phyloP scores from a whole-genome alignment of 2,329 filamentous ascomycete genomes.

The Ophiosphaerella narmari region DNA sequence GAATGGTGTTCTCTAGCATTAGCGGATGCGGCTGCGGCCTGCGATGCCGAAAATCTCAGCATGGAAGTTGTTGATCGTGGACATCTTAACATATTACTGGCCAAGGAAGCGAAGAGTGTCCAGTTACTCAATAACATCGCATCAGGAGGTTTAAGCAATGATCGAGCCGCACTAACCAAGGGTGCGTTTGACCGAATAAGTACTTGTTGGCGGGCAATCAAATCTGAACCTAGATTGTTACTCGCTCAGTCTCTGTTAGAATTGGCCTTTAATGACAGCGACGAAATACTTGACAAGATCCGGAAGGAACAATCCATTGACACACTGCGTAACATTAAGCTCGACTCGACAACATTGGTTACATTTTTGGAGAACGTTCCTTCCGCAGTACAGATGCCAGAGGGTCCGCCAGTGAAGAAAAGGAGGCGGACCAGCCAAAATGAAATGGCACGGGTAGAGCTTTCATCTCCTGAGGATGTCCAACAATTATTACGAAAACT shows the following conservation, averaged over 20 bases:
- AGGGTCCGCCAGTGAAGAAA: slow-evolving; percentile 75
- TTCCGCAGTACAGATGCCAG: slow-evolving; percentile 72
- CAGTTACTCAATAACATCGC: slow-evolving; percentile 59
- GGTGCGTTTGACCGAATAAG: slow-evolving; percentile 72
- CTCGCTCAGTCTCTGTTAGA: slow-evolving; percentile 68
- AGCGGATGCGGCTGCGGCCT: slow-evolving; percentile 57
- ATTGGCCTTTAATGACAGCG: slow-evolving; percentile 56
- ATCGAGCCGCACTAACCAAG: slow-evolving; percentile 61
- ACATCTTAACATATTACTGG: slow-evolving; percentile 58
- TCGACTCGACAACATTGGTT: slow-evolving; percentile 73
- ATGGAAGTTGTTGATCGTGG: slow-evolving; percentile 56
- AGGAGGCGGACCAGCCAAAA: slow-evolving; percentile 77
- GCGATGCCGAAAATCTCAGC: slow-evolving; percentile 55
- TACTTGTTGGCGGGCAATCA: slow-evolving; percentile 74
- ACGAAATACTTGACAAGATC: slow-evolving; percentile 43
- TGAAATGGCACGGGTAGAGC: slow-evolving; percentile 65
- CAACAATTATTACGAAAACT: slow-evolving; percentile 72
- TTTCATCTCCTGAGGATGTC: slow-evolving; percentile 68
- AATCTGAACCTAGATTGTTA: slow-evolving; percentile 63
- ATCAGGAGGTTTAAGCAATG: slow-evolving; percentile 49
- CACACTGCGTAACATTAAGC: slow-evolving; percentile 71
- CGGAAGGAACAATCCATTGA: slow-evolving; percentile 65
- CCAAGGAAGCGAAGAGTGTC: slow-evolving; percentile 63
- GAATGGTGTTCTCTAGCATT: slow-evolving; percentile 67
- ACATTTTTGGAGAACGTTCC: slow-evolving; percentile 76